Evolutionary conservation across 2,329 filamentous ascomycete species (phyloP), one percentile per base, ranked within the genome.

Genomic region (Hypoxylon sp.): DNA sequence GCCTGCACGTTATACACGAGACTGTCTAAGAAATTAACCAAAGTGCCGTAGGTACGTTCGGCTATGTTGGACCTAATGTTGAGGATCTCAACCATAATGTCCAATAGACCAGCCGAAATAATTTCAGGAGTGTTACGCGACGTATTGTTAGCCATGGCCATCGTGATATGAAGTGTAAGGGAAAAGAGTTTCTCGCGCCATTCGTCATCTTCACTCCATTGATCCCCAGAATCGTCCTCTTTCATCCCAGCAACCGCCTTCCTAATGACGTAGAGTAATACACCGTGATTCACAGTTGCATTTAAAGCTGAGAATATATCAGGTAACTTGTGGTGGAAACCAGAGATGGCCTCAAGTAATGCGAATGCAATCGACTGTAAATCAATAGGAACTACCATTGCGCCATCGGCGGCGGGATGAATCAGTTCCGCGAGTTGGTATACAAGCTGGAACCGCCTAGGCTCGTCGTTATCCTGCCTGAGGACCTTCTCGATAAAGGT

Each of bases 231-330:
- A 53, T 84, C 83, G 66, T 89, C 85, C 17, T 83, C 83, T 63
- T 86, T 89, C 82, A 99, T 91, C 70, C 94, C 92, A 17, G 91
- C 91, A 63, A 98, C 92, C 9, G 94, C 93, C 80, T 97, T 98
- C 62, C 95, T 89, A 54, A 97, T 91, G 72, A 98, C 88, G 76
- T 98, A 98, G 73, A 98, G 91, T 48, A 99, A 86, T 31, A 98
- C 92, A 13, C 96, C 97, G 75, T 99, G 97, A 75, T 97, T 98
- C 39, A 98, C 95, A 74, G 95, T 97, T 59, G 97, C 93, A 75
- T 94, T 97, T 46, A 99, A 84, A n/a, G 96, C 94, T 46, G 93
- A 90, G 70, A 94, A 90, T 24, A 99, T 91, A 78, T 99, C 96
- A 35, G 89, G 84, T 31, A 91, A 88, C 76, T 94, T 94, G 63